Evolutionary conservation across 805 yeast genomes (phyloP), one percentile per base, ranked within the genome.

Genomic region (Saturnispora quitensis): DNA sequence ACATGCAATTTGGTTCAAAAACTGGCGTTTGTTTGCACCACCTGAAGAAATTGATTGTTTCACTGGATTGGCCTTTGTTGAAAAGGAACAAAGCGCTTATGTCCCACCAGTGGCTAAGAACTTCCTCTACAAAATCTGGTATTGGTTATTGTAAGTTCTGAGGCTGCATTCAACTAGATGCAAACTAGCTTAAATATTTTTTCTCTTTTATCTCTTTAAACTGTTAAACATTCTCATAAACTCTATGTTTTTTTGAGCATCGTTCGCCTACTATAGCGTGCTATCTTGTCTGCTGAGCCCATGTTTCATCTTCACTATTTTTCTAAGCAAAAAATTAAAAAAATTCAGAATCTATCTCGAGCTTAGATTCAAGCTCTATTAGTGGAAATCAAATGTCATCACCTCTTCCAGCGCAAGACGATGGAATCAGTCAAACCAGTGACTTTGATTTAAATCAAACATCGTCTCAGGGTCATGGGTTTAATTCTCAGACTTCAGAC

Each of bases 21-120:
- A 73, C 48, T 71, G 71, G 66, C 65, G 60, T 47, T 73, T 78
- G 72, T 68, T 73, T 54, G 69, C 70, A 24, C 81, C 85, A 24
- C 65, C 74, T 2, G 80, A 76, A 38, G 78, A 81, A 53, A 72
- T 84, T 53, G 89, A 84, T 59, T 76, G 82, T 33, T 58, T 73
- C 47, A 74, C 81, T 0, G 87, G 86, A 24, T 69, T 84, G 52
- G 84, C 73, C 34, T 76, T 76, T 57, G 76, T 77, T 36, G 89
- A 82, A 64, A 76, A 72, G 54, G 79, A 77, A 54, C 75, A 75
- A 47, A 71, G 69, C 24, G 62, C 56, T 42, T 61, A 66, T 47
- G 68, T 69, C 24, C 68, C 67, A 25, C 68, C 70, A 40, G 59
- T 69, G 18, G 73, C 78, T 22, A 65, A 59, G 53, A 78, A 77